Conservation (phyloP, 2,329 filamentous ascomycete genomes). For the Beauveria varroae region DNA sequence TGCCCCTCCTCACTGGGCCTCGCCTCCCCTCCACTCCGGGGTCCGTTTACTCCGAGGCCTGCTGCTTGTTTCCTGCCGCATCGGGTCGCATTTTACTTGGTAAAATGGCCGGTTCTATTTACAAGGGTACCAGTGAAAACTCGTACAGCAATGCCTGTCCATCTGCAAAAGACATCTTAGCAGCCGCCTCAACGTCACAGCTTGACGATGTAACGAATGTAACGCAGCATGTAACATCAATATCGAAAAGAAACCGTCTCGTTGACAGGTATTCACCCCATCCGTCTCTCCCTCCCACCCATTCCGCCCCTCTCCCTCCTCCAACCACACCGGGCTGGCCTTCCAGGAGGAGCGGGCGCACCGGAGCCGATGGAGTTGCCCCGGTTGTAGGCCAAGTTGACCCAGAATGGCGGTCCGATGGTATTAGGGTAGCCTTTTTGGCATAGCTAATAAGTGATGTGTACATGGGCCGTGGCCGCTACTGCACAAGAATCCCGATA, state of each 20-base stretch:
- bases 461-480: neutral
- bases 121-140: too few species aligned
- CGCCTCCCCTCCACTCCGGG: neutral
- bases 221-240: neutral
- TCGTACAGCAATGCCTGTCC: too few species aligned
- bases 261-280: neutral
- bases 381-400: neutral
- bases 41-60: neutral
- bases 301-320: neutral
- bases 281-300: neutral
- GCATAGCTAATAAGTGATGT: neutral
- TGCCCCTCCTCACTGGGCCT: neutral
- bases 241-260: neutral
- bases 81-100: too few species aligned
- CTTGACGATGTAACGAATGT: neutral
- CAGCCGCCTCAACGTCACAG: neutral
- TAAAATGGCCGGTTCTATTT: neutral
- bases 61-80: neutral
- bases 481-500: neutral
- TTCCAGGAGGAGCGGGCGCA: conserved; percentile 1
- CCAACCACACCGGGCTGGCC: neutral
- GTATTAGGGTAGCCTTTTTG: neutral
- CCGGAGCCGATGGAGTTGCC: conserved; percentile 7
- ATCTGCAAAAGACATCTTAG: neutral
- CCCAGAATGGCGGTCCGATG: neutral